Evolutionary conservation across 805 yeast genomes (phyloP).

Genomic region (Candida loeiensis): DNA sequence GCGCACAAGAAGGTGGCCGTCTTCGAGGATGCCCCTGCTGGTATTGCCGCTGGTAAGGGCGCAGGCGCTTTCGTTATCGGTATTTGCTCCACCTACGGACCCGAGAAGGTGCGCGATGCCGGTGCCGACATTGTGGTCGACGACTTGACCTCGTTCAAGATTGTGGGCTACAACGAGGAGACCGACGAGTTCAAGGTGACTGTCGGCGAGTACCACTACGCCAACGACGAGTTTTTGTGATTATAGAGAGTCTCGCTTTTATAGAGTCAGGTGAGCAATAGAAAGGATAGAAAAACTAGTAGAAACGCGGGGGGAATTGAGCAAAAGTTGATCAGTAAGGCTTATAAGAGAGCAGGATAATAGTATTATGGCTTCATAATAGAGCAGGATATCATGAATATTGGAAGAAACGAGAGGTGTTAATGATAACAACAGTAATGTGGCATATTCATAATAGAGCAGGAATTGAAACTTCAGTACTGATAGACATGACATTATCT

Average conservation of each 20-base stretch:
- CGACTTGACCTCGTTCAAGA: slow-evolving; percentile 61
- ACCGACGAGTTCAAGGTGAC: slow-evolving; percentile 39
- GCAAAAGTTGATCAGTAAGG: no score
- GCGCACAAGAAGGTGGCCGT: slow-evolving; percentile 49
- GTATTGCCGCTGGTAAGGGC: slow-evolving; percentile 76
- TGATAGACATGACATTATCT: no score
- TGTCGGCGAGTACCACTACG: slow-evolving; percentile 40
- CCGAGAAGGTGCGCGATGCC: slow-evolving; percentile 62
- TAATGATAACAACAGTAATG: no score
- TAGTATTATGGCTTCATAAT: no score
- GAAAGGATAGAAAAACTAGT: not conserved
- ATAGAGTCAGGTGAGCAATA: slow-evolving; percentile 4
- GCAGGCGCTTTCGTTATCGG: slow-evolving; percentile 84
- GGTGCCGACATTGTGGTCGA: slow-evolving; percentile 83
- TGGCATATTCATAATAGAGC: no score
- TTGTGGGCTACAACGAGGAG: slow-evolving; percentile 46
- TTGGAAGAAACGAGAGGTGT: no score
- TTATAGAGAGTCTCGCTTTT: slow-evolving; percentile 1
- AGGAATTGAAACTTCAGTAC: no score
- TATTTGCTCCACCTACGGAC: slow-evolving; percentile 74
- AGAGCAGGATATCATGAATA: no score
- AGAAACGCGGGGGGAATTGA: not conserved
- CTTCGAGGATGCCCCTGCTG: slow-evolving; percentile 89
- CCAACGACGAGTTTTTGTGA: slow-evolving; percentile 37
- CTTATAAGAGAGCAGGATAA: no score